Evolutionary conservation across 2,329 filamentous ascomycete genomes (phyloP).

Genomic region (Dryadomyces quercivorus): DNA sequence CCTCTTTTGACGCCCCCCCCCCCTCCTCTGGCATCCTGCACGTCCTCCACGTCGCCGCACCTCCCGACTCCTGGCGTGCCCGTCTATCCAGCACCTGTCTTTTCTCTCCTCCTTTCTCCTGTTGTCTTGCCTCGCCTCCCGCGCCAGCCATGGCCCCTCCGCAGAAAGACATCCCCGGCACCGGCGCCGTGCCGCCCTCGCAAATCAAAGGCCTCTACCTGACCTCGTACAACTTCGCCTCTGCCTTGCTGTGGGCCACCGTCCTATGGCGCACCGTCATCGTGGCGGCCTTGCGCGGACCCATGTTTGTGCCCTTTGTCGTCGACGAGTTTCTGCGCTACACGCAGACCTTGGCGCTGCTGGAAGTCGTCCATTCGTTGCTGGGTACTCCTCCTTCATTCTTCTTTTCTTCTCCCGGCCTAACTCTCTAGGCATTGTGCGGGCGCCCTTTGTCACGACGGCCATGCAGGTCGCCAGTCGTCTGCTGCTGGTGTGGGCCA

Average conservation of each 20-base stretch:
- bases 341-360: slow-evolving; percentile 71
- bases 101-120: neutral
- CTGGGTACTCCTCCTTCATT: slow-evolving; percentile 41
- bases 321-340: slow-evolving; percentile 58
- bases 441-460: slow-evolving; percentile 75
- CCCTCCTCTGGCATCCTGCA: too few species aligned
- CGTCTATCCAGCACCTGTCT: neutral
- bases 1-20: too few species aligned
- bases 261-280: slow-evolving; percentile 57
- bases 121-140: neutral
- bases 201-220: slow-evolving; percentile 56
- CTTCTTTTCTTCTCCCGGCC: neutral
- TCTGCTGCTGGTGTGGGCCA: slow-evolving; percentile 77
- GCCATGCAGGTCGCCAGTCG: slow-evolving; percentile 81
- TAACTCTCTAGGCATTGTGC: slow-evolving; percentile 58
- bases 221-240: slow-evolving; percentile 72
- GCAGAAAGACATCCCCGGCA: slow-evolving; percentile 2
- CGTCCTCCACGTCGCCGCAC: neutral
- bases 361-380: slow-evolving; percentile 76
- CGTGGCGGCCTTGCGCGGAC: slow-evolving; percentile 41
- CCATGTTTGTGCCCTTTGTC: slow-evolving; percentile 45
- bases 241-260: slow-evolving; percentile 63
- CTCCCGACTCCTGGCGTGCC: neutral
- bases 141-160: neutral
- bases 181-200: slow-evolving; percentile 18